Base-by-base conservation (phyloP, 192 early-diverging fungal species). In the Entrophospora sp. region DNA sequence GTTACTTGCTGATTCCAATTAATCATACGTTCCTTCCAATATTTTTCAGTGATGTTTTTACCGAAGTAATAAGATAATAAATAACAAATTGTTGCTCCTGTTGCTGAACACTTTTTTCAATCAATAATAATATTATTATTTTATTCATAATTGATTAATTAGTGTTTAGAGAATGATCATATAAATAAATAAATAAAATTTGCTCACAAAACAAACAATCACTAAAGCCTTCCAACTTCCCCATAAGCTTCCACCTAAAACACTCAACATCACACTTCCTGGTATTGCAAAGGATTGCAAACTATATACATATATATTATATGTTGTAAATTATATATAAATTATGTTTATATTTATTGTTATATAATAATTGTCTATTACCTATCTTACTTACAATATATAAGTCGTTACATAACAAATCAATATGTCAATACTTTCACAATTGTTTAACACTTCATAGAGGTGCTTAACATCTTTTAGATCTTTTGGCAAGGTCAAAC, bases 211-310 rank as follows among this genome's bases (percentile, higher is more conserved):
- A 16, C 69, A 70, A 34, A 79, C 70, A n/a, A 74, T 53, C n/a
- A 74, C 18, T 16, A 82, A 53, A n/a, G 79, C 73, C 12, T 76
- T 61, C 80, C 78, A 81, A 69, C 77, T 76, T 37, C 77, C 63
- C 66, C 81, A 84, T 18, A 84, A 61, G 7, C 78, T 71, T 31
- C 83, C 83, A 20, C 80, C 80, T 24, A 84, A 72, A 10, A 84
- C 73, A 28, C 75, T 79, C 8, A 84, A 69, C 83, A 79, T 80
- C 71, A 82, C 73, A 3, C 78, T 74, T 42, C 83, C 83, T 36
- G 83, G 83, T 45, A 84, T 73, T 16, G 83, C 77, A 22, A 84
- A 84, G 3, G 76, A 74, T 38, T 84, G 83, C n/a, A 84, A 62
- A 16, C 83, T 83, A 24, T 18, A 45, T 24, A 38, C 20, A 35